These are phyloP conservation scores for Tarenaya hassleriana DNA, from an alignment of 345 rosid species.

Conservation along the genomic window DNA sequence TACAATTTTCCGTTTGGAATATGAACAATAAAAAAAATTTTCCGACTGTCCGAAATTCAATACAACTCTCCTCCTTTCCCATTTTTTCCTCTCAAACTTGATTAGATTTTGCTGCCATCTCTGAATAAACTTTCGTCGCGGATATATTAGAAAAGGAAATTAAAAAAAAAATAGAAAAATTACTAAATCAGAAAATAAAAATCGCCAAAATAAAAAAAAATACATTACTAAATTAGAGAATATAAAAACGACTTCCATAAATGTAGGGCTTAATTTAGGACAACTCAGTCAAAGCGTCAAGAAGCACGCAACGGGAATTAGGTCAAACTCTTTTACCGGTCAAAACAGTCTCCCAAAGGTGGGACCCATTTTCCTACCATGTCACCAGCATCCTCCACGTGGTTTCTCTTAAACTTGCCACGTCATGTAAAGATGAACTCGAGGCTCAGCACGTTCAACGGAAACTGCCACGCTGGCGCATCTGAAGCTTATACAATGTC, in stretches of 20 bases:
- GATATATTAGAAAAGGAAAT: no score
- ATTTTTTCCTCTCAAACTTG: no score
- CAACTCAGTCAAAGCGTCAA: conserved; percentile 20
- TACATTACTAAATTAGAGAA: neutral
- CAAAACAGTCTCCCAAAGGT: conserved; percentile 5
- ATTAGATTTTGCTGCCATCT: no score
- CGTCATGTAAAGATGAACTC: neutral
- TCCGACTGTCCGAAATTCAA: no score
- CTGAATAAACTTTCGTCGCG: no score
- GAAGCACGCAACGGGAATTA: conserved; percentile 16
- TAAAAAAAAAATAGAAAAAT: no score
- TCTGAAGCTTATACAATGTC: neutral
- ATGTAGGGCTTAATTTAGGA: conserved; percentile 30
- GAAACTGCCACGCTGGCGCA: conserved; percentile 22
- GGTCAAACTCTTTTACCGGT: conserved; percentile 29
- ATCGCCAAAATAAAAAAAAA: neutral
- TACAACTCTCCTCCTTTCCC: no score
- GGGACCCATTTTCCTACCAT: conserved; percentile 3
- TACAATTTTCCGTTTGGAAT: no score
- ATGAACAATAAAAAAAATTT: no score
- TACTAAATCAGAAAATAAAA: neutral
- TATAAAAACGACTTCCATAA: conserved; percentile 18
- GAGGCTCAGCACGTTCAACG: neutral
- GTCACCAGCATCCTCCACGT: conserved; percentile 14
- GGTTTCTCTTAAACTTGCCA: neutral